A percentile compares a stretch with the other conserved stretches of the same genome.
Evolutionary conservation across 2,329 filamentous ascomycete species (phyloP).

Genomic region (Pezicula neosporulosa): DNA sequence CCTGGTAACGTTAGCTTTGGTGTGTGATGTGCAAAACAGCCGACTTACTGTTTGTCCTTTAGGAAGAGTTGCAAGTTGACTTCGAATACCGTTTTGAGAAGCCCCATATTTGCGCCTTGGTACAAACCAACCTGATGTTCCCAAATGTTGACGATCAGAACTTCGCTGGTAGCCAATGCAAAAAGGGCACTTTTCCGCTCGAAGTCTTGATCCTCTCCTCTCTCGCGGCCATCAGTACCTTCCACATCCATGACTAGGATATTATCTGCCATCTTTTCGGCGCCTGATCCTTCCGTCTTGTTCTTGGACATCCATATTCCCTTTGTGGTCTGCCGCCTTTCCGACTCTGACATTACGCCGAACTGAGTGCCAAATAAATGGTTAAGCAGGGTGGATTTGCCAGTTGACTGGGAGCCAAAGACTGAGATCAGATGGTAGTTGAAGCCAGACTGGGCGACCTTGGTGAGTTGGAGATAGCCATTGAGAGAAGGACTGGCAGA

Average conservation of each 20-base stretch:
- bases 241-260: conserved; percentile 99
- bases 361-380: conserved; percentile 94
- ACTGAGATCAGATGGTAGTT: conserved; percentile 99
- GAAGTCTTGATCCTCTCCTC: conserved; percentile 98
- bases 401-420: conserved; percentile 97
- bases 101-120: conserved; percentile 97
- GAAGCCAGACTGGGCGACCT: conserved; percentile 86
- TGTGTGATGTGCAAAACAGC: conserved; percentile 5
- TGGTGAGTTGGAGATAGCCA: conserved; percentile 75
- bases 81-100: conserved; percentile 98
- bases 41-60: conserved; percentile 82
- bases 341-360: conserved; percentile 94
- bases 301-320: conserved; percentile 99
- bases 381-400: conserved; percentile 96
- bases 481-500: conserved; percentile 66
- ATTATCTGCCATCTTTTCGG: conserved; percentile 82
- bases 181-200: conserved; percentile 98
- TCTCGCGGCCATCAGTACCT: conserved; percentile 91
- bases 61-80: conserved; percentile 96
- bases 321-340: conserved; percentile 95
- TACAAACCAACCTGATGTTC: conserved; percentile 98
- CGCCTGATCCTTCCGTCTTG: conserved; percentile 54
- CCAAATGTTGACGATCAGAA: conserved; percentile 98
- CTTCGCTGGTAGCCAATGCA: conserved; percentile 94
- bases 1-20: conserved; percentile 40